Evolutionary conservation across 1,284 basidiomycete species (phyloP), one percentile per base, ranked within the genome.

Genomic region (Leccinum subspadiceum): DNA sequence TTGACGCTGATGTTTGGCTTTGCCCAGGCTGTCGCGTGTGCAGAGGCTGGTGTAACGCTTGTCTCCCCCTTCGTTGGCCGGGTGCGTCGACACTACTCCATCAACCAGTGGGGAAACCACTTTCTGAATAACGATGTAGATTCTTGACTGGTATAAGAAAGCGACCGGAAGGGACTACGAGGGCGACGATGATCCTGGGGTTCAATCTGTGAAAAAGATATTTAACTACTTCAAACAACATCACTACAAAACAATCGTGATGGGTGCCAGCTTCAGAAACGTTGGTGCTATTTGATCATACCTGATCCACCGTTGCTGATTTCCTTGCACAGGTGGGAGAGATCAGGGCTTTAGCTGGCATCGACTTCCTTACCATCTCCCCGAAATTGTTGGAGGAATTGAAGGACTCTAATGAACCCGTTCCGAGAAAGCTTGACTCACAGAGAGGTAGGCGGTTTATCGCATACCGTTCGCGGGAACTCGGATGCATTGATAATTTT

Each of bases 181-280:
- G 63, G 92, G 92, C 61, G 90, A 93, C 60, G 85, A 88, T 54
- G 96, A 99, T 81, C 96, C 96, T 10, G 96, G 96, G 84, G 96
- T 99, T 67, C 80, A 90, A 74, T 96, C 93, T 24, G 96, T 98
- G 62, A 89, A 92, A 84, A 90, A 86, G 77, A 97, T 98, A 81
- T 98, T 90, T 88, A 93, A 94, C 83, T 98, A 98, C 84, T 98
- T 98, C 88, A 98, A 98, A 84, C 94, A 96, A 78, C 88, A 98
- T 81, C 84, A 84, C 64, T 98, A 98, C 86, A 94, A 95, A 73
- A 99, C 96, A 66, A 98, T 98, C 75, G 94, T 99, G 75, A 99
- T 99, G 96, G 96, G 96, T 75, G 96, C 96, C 62, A 97, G 94
- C 58, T 99, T 98, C 94, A 90, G 94, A 71, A 96, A 96, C 80